Conservation (phyloP, 306 rosid genomes). For the Casuarina glauca region DNA sequence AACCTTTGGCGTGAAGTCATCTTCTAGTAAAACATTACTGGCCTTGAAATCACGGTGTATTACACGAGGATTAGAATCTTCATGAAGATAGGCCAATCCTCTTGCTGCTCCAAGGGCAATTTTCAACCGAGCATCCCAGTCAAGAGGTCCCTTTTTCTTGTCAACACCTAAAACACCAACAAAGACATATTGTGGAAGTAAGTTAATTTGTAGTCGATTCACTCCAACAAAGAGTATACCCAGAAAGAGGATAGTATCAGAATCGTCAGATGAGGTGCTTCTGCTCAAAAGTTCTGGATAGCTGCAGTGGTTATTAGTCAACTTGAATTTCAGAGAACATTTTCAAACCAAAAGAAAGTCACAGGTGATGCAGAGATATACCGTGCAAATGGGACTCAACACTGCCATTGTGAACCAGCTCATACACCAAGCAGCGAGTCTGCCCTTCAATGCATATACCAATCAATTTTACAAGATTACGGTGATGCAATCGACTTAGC, state of each 20-base stretch:
- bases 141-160: conserved; percentile 67
- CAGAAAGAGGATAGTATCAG: background rate
- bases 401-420: conserved; percentile 88
- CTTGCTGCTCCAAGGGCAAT: conserved; percentile 97
- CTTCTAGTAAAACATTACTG: conserved; percentile 86
- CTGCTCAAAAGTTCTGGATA: background rate
- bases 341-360: conserved; percentile 12
- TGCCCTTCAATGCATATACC: conserved; percentile 91
- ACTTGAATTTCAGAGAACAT: background rate
- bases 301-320: background rate
- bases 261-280: background rate
- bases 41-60: conserved; percentile 97
- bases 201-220: conserved; percentile 10
- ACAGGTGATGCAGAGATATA: conserved; percentile 32
- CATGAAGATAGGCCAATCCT: conserved; percentile 97
- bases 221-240: background rate
- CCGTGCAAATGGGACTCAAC: conserved; percentile 99
- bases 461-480: conserved; percentile 93
- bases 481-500: conserved; percentile 91
- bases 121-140: conserved; percentile 92
- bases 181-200: conserved; percentile 16
- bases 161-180: conserved; percentile 62
- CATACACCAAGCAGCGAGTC: conserved; percentile 83
- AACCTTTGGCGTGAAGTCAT: conserved; percentile 91
- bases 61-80: conserved; percentile 94